Evolutionary conservation across 2,329 filamentous ascomycete genomes (phyloP).

Genomic region (Sarocladium kiliense): DNA sequence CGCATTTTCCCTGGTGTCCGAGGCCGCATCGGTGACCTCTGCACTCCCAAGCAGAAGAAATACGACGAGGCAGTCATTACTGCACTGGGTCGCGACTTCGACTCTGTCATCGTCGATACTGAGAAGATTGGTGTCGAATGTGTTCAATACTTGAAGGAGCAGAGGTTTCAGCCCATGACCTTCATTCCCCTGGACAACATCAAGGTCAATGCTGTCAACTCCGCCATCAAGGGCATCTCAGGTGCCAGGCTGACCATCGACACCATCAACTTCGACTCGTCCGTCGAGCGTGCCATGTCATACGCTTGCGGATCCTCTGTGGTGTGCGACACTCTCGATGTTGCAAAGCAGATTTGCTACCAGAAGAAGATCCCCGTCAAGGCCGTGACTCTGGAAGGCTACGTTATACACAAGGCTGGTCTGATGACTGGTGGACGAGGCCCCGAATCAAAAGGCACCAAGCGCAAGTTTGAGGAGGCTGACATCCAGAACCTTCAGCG

Average conservation of each 20-base stretch:
- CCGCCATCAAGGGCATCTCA: slow-evolving; percentile 82
- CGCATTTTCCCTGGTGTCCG: slow-evolving; percentile 88
- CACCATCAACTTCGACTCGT: slow-evolving; percentile 87
- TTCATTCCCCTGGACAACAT: slow-evolving; percentile 98
- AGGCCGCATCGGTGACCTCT: slow-evolving; percentile 84
- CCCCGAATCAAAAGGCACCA: slow-evolving; percentile 65
- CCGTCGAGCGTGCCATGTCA: slow-evolving; percentile 84
- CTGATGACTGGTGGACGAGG: slow-evolving; percentile 94
- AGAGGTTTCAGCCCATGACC: slow-evolving; percentile 79
- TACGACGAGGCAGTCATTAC: slow-evolving; percentile 90
- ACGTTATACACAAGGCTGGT: slow-evolving; percentile 92
- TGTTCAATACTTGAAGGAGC: slow-evolving; percentile 88
- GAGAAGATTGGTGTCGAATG: slow-evolving; percentile 93
- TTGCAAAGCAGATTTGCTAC: slow-evolving; percentile 88
- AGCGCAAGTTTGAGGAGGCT: slow-evolving; percentile 82
- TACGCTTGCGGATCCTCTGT: slow-evolving; percentile 94
- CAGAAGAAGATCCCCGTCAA: slow-evolving; percentile 82
- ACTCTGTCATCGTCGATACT: slow-evolving; percentile 90
- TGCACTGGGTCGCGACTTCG: slow-evolving; percentile 87
- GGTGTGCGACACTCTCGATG: slow-evolving; percentile 81
- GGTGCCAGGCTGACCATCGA: slow-evolving; percentile 89
- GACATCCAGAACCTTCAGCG: slow-evolving; percentile 82
- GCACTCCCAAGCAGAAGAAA: slow-evolving; percentile 95
- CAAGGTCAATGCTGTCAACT: slow-evolving; percentile 86
- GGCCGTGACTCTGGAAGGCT: slow-evolving; percentile 91